Evolutionary conservation across 805 yeast genomes (phyloP).

Genomic region (Maudiozyma barnettii): DNA sequence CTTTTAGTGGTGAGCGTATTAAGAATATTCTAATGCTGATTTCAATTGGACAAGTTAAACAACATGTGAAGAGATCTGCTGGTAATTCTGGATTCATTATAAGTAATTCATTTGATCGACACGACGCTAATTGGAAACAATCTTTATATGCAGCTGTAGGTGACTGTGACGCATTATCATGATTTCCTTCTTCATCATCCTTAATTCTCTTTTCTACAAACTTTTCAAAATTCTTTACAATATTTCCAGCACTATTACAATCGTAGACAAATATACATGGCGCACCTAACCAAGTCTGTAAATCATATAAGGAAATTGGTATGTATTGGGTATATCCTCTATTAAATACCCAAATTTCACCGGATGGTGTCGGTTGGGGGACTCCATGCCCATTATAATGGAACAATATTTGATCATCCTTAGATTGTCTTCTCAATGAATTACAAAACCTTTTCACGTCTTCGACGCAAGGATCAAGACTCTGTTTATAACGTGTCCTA

Average conservation of each 20-base stretch:
- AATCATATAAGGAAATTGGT: conserved; percentile 88
- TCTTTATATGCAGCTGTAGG: conserved; percentile 53
- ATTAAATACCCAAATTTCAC: conserved; percentile 97
- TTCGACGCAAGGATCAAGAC: conserved; percentile 90
- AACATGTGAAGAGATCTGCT: conserved; percentile 91
- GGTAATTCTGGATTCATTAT: conserved; percentile 94
- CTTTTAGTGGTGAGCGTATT: conserved; percentile 63
- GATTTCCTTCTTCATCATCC: conserved; percentile 61
- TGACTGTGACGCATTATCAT: conserved; percentile 35
- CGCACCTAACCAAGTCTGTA: conserved; percentile 96
- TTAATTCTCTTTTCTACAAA: conserved; percentile 84
- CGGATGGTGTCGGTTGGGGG: conserved; percentile 91
- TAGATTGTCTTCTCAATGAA: conserved; percentile 78
- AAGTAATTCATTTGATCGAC: conserved; percentile 71
- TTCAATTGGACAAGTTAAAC: conserved; percentile 91
- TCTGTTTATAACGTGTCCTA: conserved; percentile 82
- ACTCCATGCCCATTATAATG: conserved; percentile 99
- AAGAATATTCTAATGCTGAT: conserved; percentile 88
- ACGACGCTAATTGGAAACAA: conserved; percentile 90
- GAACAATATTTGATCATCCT: conserved; percentile 85
- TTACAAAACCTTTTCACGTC: conserved; percentile 89
- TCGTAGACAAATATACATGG: conserved; percentile 94
- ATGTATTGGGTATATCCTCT: conserved; percentile 95
- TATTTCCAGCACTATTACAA: conserved; percentile 90
- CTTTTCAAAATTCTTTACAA: conserved; percentile 77